Conservation (phyloP, 2,329 filamentous ascomycete species). For the Talaromyces marneffei region DNA sequence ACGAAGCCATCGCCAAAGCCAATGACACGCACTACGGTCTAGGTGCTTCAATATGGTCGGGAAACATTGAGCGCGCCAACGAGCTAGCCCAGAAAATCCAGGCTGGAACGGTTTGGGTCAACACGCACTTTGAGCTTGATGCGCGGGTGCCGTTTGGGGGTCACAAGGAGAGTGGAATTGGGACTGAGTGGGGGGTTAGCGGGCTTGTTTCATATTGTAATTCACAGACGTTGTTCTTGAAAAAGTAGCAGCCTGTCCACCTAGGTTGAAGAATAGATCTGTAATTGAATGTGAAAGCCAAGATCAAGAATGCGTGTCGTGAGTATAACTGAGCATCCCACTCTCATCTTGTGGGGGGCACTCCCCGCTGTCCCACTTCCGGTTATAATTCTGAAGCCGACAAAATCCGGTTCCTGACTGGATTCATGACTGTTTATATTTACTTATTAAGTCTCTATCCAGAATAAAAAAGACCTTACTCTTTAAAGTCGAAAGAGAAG, state of each 20-base stretch:
- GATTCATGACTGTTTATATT: background rate
- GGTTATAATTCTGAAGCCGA: background rate
- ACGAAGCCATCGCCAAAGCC: slow-evolving; percentile 39
- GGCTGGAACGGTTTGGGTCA: slow-evolving; percentile 38
- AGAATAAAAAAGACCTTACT: no score
- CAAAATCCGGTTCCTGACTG: background rate
- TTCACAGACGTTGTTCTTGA: slow-evolving; percentile 2
- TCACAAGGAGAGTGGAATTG: slow-evolving; percentile 27
- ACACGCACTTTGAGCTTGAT: slow-evolving; percentile 17
- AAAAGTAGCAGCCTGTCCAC: background rate
- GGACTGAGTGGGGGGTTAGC: slow-evolving; percentile 22
- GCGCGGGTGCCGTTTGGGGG: slow-evolving; percentile 21
- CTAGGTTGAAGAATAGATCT: no score
- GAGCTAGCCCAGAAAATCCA: slow-evolving; percentile 38
- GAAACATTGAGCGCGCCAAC: slow-evolving; percentile 39
- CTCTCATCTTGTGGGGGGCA: background rate
- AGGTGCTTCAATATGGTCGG: slow-evolving; percentile 43
- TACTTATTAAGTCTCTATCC: background rate
- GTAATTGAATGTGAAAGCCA: no score
- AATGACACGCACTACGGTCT: slow-evolving; percentile 41
- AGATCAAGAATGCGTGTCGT: no score
- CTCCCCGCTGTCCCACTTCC: background rate
- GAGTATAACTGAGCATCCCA: background rate
- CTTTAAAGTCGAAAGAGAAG: background rate
- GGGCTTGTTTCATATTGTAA: slow-evolving; percentile 20